Conservation (phyloP, 1,139 yeast genomes). For the Pichia sp. region DNA sequence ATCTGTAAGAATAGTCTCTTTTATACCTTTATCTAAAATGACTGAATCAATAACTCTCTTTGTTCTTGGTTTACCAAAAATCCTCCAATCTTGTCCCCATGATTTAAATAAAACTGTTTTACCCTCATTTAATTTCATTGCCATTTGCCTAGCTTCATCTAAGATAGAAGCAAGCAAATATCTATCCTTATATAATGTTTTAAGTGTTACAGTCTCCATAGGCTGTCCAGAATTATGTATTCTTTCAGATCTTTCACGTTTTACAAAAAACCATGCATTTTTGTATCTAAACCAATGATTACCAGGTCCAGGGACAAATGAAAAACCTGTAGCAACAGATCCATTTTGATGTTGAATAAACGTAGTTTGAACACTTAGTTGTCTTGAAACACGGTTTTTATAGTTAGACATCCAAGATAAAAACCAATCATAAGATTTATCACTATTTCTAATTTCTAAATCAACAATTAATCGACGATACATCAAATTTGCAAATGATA, state of each 20-base stretch:
- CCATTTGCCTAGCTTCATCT: conserved; percentile 77
- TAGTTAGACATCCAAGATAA: conserved; percentile 93
- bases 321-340: conserved; percentile 76
- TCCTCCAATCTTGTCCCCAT: conserved; percentile 99
- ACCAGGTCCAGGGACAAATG: conserved; percentile 97
- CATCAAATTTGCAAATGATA: conserved; percentile 57
- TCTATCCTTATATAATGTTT: conserved; percentile 82
- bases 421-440: conserved; percentile 91
- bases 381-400: conserved; percentile 68
- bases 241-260: conserved; percentile 84
- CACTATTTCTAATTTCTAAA: conserved; percentile 88
- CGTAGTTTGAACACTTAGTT: conserved; percentile 83
- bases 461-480: conserved; percentile 86
- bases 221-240: conserved; percentile 90
- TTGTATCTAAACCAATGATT: conserved; percentile 79
- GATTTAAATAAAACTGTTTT: conserved; percentile 90
- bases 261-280: conserved; percentile 84
- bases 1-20: conserved; percentile 59
- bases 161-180: conserved; percentile 63
- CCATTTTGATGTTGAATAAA: conserved; percentile 92
- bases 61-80: conserved; percentile 92
- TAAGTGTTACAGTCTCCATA: conserved; percentile 87
- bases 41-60: conserved; percentile 84
- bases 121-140: conserved; percentile 80
- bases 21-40: conserved; percentile 69